A percentile compares a stretch with the other conserved stretches of the same genome.
Evolutionary conservation across 1,284 basidiomycete species (phyloP).

Genomic region (Pulchroboletus neoregius): DNA sequence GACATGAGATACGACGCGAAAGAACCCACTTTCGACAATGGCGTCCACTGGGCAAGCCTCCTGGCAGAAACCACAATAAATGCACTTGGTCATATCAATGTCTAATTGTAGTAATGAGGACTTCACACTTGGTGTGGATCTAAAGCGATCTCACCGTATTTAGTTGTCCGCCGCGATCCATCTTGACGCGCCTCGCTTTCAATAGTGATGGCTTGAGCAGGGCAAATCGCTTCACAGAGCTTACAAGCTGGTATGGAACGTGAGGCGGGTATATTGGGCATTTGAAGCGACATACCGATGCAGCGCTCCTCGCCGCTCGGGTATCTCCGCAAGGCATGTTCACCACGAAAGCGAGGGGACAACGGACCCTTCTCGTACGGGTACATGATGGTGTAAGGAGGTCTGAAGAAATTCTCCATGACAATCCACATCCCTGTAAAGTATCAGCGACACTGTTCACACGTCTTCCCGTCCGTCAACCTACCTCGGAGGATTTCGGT

Average conservation of each 20-base stretch:
- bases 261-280: slow-evolving; percentile 10
- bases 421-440: slow-evolving; percentile 95
- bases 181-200: slow-evolving; percentile 96
- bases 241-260: slow-evolving; percentile 75
- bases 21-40: slow-evolving; percentile 91
- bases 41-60: slow-evolving; percentile 99
- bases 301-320: slow-evolving; percentile 98
- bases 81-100: slow-evolving; percentile 96
- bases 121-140: slow-evolving; percentile 15
- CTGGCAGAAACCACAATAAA: slow-evolving; percentile 98
- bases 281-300: slow-evolving; percentile 65
- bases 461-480: slow-evolving; percentile 23
- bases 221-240: slow-evolving; percentile 99
- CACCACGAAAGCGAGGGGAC: slow-evolving; percentile 97
- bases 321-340: slow-evolving; percentile 97
- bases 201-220: slow-evolving; percentile 99
- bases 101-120: slow-evolving; percentile 44
- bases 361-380: slow-evolving; percentile 98
- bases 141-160: slow-evolving; percentile 65
- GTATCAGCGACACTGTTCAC: slow-evolving; percentile 2
- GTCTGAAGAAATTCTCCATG: slow-evolving; percentile 96
- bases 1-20: not conserved
- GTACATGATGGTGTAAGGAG: slow-evolving; percentile 98
- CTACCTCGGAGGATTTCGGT: slow-evolving; percentile 95
- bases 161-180: slow-evolving; percentile 94